A percentile compares a stretch with the other conserved stretches of the same genome.
phyloP scores from a whole-genome alignment of 2,329 filamentous ascomycete species.

The Pyrenochaeta sp. region DNA sequence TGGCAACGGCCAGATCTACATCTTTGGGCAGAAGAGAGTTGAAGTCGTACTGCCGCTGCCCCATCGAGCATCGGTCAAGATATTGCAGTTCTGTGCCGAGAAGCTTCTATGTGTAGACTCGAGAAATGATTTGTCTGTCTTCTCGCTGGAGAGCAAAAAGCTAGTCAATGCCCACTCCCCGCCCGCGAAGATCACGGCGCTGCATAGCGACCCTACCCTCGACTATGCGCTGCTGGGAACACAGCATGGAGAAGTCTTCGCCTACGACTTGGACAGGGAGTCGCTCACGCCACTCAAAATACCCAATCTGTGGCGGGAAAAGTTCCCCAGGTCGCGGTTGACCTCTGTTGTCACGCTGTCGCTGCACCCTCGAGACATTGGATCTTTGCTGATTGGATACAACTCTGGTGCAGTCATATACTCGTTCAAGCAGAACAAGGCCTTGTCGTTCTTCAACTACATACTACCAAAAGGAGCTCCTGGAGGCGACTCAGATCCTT shows the following conservation, averaged over 20 bases:
- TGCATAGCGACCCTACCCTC: constrained; percentile 86
- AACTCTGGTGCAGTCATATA: constrained; percentile 86
- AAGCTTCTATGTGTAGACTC: constrained; percentile 85
- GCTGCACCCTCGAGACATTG: constrained; percentile 90
- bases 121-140: constrained; percentile 85
- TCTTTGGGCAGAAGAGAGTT: constrained; percentile 85
- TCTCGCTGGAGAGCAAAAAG: constrained; percentile 76
- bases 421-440: constrained; percentile 90
- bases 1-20: constrained; percentile 85
- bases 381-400: constrained; percentile 91
- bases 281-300: constrained; percentile 79
- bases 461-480: constrained; percentile 81
- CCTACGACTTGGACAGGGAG: constrained; percentile 91
- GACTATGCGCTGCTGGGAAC: constrained; percentile 92
- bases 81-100: constrained; percentile 84
- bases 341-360: constrained; percentile 77
- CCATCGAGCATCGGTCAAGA: constrained; percentile 76
- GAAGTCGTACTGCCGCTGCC: constrained; percentile 76
- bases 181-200: constrained; percentile 75
- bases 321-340: constrained; percentile 71
- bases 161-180: constrained; percentile 75
- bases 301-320: constrained; percentile 84
- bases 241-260: constrained; percentile 82
- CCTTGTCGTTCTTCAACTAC: constrained; percentile 84
- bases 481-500: constrained; percentile 75